Base-by-base conservation (phyloP, 1,139 yeast genomes). In the Saccharomyces hybrid region DNA sequence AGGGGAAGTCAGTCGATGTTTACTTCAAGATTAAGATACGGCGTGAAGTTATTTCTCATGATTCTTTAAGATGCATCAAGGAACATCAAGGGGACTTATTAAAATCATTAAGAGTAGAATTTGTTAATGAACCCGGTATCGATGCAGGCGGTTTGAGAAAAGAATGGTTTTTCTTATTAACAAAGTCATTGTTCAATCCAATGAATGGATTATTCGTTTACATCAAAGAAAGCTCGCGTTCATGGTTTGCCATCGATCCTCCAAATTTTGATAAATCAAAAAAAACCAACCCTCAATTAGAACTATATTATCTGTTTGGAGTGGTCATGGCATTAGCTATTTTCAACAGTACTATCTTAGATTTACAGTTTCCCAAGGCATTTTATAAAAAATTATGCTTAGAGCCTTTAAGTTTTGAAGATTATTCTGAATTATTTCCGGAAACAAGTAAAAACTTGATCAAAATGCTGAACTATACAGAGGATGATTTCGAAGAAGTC, bases 121-220 rank as follows among this genome's bases (percentile, higher is more conserved):
- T 93, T 68, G 70, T 85, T 3, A 84, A 84, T 54, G 98, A 93
- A 65, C 95, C 93, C 0, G 98, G 98, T 0, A 78, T 91, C 25
- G 99, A 93, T 73, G 97, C 90, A 0, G 99, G 98, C 1, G 99
- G 99, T 0, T 75, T 91, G 57, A 81, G 84, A 60, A 91, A 90
- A 66, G 98, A 93, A 66, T 93, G 98, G 98, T 91, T 93, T 69
- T 74, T 83, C 51, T 70, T 90, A 32, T 72, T 93, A 47, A 83
- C 88, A 1, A 79, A 81, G 56, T 84, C 84, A 26, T 70, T 93
- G 2, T 87, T 91, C 64, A 79, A 78, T 63, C 86, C 90, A 0
- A 73, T 74, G 50, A 79, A 83, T 48, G 88, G 89, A 0, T 75
- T 86, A 72, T 79, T 87, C 55, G 68, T 72, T 9, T 79, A 80